Percentiles rank a stretch among this genome's conserved stretches.
Evolutionary conservation across 805 yeast genomes (phyloP).

Genomic region (Saccharomyces paradoxus): DNA sequence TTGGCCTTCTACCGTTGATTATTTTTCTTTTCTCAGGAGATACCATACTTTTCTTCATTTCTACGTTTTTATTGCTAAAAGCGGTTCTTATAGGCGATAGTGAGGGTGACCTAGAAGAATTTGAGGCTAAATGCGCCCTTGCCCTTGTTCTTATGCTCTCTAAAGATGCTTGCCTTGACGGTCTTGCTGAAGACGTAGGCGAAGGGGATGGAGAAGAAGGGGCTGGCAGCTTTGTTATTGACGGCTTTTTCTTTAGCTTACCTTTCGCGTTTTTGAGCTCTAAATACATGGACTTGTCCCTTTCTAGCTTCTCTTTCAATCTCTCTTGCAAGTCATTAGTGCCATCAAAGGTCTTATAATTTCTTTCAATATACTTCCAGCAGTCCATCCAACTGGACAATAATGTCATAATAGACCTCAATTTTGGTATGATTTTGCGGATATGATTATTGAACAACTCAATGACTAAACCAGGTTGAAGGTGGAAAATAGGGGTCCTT

Average conservation of each 20-base stretch:
- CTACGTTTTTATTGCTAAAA: background rate
- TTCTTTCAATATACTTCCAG: slow-evolving; percentile 22
- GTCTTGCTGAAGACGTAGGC: slow-evolving; percentile 8
- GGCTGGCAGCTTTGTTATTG: background rate
- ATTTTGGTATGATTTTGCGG: slow-evolving; percentile 8
- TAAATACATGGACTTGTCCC: slow-evolving; percentile 17
- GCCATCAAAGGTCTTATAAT: slow-evolving; percentile 8
- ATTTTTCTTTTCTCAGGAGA: slow-evolving; percentile 1
- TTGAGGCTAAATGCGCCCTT: background rate
- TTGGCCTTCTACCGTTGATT: slow-evolving; percentile 15
- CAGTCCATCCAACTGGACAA: slow-evolving; percentile 13
- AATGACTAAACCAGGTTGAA: slow-evolving; percentile 13
- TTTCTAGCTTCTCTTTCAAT: slow-evolving; percentile 20
- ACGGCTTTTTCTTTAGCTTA: background rate
- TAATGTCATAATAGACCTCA: slow-evolving; percentile 9
- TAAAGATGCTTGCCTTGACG: slow-evolving; percentile 9
- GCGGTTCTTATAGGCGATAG: background rate
- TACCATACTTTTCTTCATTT: background rate
- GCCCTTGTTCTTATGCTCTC: background rate
- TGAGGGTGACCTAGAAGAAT: slow-evolving; percentile 1
- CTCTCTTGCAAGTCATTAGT: slow-evolving; percentile 12
- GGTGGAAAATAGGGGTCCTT: slow-evolving; percentile 6
- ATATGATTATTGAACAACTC: slow-evolving; percentile 15
- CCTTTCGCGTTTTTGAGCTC: slow-evolving; percentile 9
- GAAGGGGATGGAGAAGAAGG: slow-evolving; percentile 6